Base-by-base conservation (phyloP, 768 basidiomycete genomes). In the Amanita rubescens region DNA sequence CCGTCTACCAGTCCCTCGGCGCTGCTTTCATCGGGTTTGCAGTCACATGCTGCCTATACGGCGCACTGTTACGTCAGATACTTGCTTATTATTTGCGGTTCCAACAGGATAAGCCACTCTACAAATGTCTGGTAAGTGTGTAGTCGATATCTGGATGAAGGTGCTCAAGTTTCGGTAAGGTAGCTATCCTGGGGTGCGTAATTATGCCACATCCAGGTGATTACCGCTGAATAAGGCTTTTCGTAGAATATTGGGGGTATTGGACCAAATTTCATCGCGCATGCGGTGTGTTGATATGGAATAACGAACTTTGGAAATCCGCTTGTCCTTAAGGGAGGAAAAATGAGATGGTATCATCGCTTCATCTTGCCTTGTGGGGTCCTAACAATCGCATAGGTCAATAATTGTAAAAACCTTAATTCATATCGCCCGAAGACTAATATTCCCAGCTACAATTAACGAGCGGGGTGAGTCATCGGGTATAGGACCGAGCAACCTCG, bases 21-120 rank as follows among this genome's bases (percentile, higher is more conserved):
- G 82, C 83, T 15, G 65, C 78, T 41, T 75, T 84, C 57, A 61
- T 83, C 43, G 84, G 84, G 30, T 82, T 82, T 56, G 73, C 76
- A 1, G 65, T 73, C 37, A 76, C 84, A 4, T 77, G 73, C 58
- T 70, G 64, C 45, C 59, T 75, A n/a, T 82, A 77, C 63, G 82
- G 83, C 17, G 69, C 82, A 27, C 69, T 84, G 42, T 59, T 73
- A 42, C 67, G 78, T 15, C 83, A 85, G 63, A 67, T 74, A 6
- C 77, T 75, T 63, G 69, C 70, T 25, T 86, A 85, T 58, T 80
- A 79, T 62, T 66, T 67, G 55, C 71, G 73, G 44, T 85, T 79
- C 65, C 76, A 76, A 53, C 68, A 69, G 32, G 84, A 86, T 65
- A 75, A 72, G 52, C 27, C 59, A 14, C 61, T 71, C 20, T 79